Evolutionary conservation across 108 stramenopile genomes (phyloP), one percentile per base, ranked within the genome.

Genomic region (Parietichytrium sp.): DNA sequence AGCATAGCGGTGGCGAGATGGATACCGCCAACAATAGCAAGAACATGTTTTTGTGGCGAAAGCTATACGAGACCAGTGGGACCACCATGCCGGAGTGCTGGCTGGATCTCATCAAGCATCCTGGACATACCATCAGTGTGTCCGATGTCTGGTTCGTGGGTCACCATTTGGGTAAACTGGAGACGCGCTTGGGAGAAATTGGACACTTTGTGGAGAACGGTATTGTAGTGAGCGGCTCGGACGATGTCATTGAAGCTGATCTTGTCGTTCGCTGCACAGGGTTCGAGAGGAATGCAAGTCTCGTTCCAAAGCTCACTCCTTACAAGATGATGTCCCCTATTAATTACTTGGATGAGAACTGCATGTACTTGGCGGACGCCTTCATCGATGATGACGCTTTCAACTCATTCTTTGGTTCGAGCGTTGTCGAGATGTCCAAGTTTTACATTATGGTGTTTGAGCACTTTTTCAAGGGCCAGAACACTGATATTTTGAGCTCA

Each of bases 341-440:
- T 48, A 78, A 78, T 48, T 78, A 78, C 78, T 29, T 78, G 13
- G 78, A 47, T 23, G 7, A 8, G 47, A 49, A 78, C 78, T 23
- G 47, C 48, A 78, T 78, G 78, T 78, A 78, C 78, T 48, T 78
- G 20, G 78, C 78, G 45, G 78, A 78, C 78, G 78, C 78, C 47
- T 47, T 48, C 7, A 78, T 78, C 29, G 78, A 78, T 29, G 78
- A 47, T 48, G 78, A 78, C 48, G 78, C 78, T 26, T 78, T 78
- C 78, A 78, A 78, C 78, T 78, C 45, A 13, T 78, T 78, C 78
- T 78, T 78, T 48, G 78, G 78, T 15, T 78, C 78, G 23, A 48
- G 47, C 48, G 78, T 78, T 16, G 4, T 78, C 78, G 78, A 78
- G 20, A 48, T 48, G 47, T 7, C 78, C 78, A 78, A 78, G 78